Conservation (phyloP, 176 grass and related monocot species). For the Aegilops tauschii region DNA sequence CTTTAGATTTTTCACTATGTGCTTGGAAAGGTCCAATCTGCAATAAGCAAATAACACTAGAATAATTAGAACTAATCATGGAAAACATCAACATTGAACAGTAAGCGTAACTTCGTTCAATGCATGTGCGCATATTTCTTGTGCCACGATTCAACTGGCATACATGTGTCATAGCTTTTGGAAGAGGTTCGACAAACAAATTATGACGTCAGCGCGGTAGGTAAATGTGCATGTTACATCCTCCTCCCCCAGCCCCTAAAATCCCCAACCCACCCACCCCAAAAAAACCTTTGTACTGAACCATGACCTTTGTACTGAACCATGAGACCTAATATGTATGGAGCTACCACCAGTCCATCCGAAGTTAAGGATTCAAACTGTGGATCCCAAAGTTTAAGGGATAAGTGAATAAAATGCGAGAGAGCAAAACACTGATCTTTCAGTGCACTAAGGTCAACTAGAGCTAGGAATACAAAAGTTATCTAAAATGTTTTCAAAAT, state of each 20-base stretch:
- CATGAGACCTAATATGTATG: background rate
- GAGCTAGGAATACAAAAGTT: background rate
- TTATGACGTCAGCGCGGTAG: background rate
- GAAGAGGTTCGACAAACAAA: background rate
- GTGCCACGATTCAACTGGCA: background rate
- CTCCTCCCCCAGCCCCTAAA: background rate
- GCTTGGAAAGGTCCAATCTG: slow-evolving; percentile 91
- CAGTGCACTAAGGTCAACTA: background rate
- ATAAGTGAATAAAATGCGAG: background rate
- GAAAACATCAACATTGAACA: slow-evolving; percentile 10
- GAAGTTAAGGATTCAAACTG: background rate
- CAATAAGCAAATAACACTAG: slow-evolving; percentile 31
- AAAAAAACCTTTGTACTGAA: background rate
- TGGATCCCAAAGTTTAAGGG: background rate
- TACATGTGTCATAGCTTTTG: background rate
- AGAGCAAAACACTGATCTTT: background rate
- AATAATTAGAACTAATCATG: slow-evolving; percentile 20
- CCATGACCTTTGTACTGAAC: background rate
- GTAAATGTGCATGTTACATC: background rate
- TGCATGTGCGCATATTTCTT: background rate
- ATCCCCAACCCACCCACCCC: background rate
- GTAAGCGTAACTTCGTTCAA: slow-evolving; percentile 16
- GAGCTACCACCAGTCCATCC: background rate
- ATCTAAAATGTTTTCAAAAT: background rate
- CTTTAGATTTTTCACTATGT: slow-evolving; percentile 54